These are phyloP conservation scores for Sphagnum tenellum DNA, from an alignment of 225 moss, liverwort and hornwort species.

Conservation along the genomic window DNA sequence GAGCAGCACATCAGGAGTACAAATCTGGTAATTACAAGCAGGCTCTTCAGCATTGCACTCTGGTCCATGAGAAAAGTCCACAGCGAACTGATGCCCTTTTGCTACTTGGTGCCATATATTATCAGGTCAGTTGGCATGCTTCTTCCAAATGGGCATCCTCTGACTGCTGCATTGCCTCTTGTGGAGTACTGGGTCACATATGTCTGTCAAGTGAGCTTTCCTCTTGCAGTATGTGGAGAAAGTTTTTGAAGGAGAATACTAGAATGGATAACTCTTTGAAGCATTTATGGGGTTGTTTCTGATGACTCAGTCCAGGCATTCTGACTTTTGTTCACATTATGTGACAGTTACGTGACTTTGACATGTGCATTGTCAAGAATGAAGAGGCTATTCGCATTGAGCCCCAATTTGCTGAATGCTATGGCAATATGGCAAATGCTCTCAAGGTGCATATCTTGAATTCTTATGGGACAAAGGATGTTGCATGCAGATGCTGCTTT, in stretches of 20 bases:
- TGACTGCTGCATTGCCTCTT: no score
- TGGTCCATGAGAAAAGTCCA: constrained; percentile 65
- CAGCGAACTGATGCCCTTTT: constrained; percentile 82
- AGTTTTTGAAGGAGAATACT: no score
- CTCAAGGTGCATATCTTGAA: constrained; percentile 54
- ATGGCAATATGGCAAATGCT: constrained; percentile 99
- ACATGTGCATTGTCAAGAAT: constrained; percentile 92
- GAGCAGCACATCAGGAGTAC: constrained; percentile 84
- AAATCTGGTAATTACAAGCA: constrained; percentile 71
- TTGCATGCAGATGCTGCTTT: neutral
- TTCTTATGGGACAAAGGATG: no score
- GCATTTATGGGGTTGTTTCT: constrained; percentile 5
- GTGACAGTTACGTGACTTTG: constrained; percentile 80
- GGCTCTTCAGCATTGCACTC: constrained; percentile 68
- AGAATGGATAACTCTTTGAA: no score
- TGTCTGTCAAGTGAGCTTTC: no score
- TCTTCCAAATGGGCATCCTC: no score
- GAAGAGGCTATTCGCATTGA: constrained; percentile 89
- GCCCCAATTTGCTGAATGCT: constrained; percentile 96
- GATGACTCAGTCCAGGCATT: neutral
- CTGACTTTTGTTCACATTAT: neutral
- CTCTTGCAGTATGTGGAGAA: no score
- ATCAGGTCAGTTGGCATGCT: constrained; percentile 43
- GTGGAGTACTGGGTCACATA: neutral
- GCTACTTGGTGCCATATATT: constrained; percentile 84